Conservation (phyloP, 2,329 filamentous ascomycete genomes). For the Cordyceps cateniannulata region DNA sequence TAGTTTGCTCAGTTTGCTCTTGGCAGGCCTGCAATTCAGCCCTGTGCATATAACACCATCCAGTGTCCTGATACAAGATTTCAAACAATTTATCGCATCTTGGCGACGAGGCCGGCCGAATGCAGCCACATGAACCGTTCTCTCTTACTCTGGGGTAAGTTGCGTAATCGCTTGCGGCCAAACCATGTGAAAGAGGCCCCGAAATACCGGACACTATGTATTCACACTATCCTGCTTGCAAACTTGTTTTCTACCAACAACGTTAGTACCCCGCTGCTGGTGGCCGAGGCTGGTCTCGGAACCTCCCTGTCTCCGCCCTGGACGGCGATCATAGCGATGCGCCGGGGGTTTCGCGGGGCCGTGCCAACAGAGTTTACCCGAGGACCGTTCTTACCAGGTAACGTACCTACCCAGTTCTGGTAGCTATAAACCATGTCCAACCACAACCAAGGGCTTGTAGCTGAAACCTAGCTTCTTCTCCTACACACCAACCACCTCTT, state of each 20-base stretch:
- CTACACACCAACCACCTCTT: background rate
- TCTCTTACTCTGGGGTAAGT: background rate
- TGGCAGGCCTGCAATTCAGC: too few relatives aligned
- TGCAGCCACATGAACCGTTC: background rate
- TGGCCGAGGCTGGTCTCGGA: background rate
- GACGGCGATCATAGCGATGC: background rate
- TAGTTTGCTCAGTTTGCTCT: too few relatives aligned
- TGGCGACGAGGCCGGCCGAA: background rate
- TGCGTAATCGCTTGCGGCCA: too few relatives aligned
- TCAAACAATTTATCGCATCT: too few relatives aligned
- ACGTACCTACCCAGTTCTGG: too few relatives aligned
- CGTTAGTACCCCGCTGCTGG: background rate
- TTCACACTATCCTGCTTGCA: background rate
- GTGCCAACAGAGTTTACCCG: constrained; percentile 2
- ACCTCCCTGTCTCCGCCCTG: background rate
- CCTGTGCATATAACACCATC: too few relatives aligned
- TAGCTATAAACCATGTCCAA: background rate
- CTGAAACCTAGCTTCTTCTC: background rate
- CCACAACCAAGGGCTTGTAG: background rate
- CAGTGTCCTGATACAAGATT: too few relatives aligned
- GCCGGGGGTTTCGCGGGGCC: background rate
- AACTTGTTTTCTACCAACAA: background rate
- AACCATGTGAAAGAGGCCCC: background rate
- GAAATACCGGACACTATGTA: too few relatives aligned
- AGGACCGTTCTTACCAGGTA: background rate